Conservation (phyloP, 169 alveolate species). For the Plasmodium knowlesi region DNA sequence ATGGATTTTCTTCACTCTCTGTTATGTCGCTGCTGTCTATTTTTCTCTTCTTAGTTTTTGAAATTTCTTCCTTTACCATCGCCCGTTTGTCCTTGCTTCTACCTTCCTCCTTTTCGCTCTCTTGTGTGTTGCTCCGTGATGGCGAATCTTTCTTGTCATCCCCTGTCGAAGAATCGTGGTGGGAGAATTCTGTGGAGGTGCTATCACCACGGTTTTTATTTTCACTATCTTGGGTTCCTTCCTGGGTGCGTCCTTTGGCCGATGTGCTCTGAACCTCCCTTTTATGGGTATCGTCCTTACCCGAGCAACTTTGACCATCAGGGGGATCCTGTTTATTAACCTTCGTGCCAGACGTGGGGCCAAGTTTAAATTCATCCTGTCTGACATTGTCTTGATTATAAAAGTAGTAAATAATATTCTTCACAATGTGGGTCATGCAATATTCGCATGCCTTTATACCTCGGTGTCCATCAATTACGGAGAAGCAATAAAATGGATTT, state of each 20-base stretch:
- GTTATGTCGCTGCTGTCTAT: not conserved
- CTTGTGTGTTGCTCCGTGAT: not conserved
- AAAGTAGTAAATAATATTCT: slow-evolving; percentile 49
- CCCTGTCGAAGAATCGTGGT: not conserved
- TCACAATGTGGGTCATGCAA: slow-evolving; percentile 52
- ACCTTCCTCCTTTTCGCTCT: slow-evolving; percentile 3
- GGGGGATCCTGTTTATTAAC: not conserved
- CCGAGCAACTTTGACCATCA: not conserved
- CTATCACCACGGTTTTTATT: not conserved
- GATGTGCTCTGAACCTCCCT: not conserved
- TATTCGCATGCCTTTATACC: slow-evolving; percentile 73
- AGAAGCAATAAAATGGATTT: slow-evolving; percentile 57
- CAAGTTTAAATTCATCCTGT: slow-evolving; percentile 2
- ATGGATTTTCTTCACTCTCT: not conserved
- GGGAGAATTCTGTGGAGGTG: not conserved
- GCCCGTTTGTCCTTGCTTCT: not conserved
- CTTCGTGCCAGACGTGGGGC: not conserved
- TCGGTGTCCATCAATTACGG: slow-evolving; percentile 66
- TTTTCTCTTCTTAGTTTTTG: not conserved
- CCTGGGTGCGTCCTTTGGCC: not conserved
- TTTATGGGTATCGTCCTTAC: not conserved
- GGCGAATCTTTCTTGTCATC: not conserved
- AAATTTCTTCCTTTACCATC: not conserved
- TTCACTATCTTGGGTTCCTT: not conserved
- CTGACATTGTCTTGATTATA: slow-evolving; percentile 25